Base-by-base conservation (phyloP, 257 asterid genomes). In the Nicotiana otophora region DNA sequence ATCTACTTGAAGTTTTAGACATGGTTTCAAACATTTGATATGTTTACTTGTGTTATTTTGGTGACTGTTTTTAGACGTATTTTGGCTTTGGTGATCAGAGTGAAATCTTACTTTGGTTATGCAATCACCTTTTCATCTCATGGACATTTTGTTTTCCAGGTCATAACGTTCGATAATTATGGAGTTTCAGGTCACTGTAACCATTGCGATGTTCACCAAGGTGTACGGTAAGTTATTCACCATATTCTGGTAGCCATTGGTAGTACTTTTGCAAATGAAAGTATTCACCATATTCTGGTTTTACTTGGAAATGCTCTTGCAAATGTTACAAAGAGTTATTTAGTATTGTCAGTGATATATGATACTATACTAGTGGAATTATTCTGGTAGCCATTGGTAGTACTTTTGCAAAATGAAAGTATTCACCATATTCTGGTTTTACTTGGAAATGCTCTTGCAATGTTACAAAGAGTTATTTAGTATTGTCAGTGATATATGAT, bases 181-280 rank as follows among this genome's bases (percentile, higher is more conserved):
- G 98, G 99, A 61, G 91, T 94, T 83, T 96, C 98, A 64, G 98
- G 98, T 78, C 99, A 96, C 87, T 94, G 98, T 86, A 92, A 92
- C 83, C 97, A 92, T 83, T 54, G 89, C 34, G 93, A 92, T 70
- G 90, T 92, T 70, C 84, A 86, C 84, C 91, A 65, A 83, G 99
- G 97, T 62, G 98, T 96, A 62, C 85, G 93, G 98, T 91, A 82
- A 86, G 92, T 84, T 31, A 81, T 77, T 77, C 74, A 46, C 31
- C 42, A 67, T 60, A 30, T 61, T 75, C 51, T 26, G 8, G 75
- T 65, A 57, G 55, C 54, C 33, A 9, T 11, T 84, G 60, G 8
- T 23, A 23, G 39, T 72, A 28, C 31, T 26, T 72, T 72, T 68
- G 81, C 60, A 60, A 60, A 14, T 46, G 82, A 81, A 42, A 55